Conservation (phyloP, 331 rosid genomes). For the Stylosanthes scabra region DNA sequence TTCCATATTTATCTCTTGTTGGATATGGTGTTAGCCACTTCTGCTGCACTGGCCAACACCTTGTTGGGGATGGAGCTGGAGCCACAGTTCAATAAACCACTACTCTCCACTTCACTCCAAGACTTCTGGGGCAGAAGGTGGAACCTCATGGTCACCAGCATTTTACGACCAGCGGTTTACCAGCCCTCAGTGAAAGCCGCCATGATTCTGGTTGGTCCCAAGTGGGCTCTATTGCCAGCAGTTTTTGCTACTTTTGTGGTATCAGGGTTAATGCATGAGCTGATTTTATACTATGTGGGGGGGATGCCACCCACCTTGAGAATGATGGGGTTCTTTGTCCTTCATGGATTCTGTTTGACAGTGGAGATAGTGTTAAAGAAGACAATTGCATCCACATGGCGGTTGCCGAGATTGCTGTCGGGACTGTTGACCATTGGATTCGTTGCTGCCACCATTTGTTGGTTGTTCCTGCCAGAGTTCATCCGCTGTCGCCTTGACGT, state of each 20-base stretch:
- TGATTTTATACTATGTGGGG: constrained; percentile 57
- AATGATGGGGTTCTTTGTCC: constrained; percentile 60
- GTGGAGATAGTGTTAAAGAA: constrained; percentile 62
- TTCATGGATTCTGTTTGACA: constrained; percentile 57
- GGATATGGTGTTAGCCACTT: constrained; percentile 49
- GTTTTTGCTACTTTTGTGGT: constrained; percentile 51
- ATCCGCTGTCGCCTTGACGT: constrained; percentile 47
- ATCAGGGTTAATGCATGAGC: constrained; percentile 74
- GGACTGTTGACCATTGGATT: constrained; percentile 56
- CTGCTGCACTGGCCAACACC: constrained; percentile 47
- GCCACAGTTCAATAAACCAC: constrained; percentile 67
- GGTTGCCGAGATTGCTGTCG: constrained; percentile 52
- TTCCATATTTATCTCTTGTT: constrained; percentile 55
- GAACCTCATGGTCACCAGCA: constrained; percentile 69
- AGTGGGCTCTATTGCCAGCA: constrained; percentile 53
- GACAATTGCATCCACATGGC: constrained; percentile 39
- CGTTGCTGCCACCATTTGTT: constrained; percentile 52
- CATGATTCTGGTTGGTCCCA: background rate
- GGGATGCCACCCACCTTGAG: constrained; percentile 58
- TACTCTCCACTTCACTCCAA: constrained; percentile 67
- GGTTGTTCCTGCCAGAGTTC: constrained; percentile 70
- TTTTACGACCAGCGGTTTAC: constrained; percentile 61
- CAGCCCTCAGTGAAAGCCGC: constrained; percentile 41
- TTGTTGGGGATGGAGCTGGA: constrained; percentile 57
- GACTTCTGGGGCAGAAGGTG: constrained; percentile 80